phyloP scores from a whole-genome alignment of 2,329 filamentous ascomycete species.

The Ramularia endophylla region DNA sequence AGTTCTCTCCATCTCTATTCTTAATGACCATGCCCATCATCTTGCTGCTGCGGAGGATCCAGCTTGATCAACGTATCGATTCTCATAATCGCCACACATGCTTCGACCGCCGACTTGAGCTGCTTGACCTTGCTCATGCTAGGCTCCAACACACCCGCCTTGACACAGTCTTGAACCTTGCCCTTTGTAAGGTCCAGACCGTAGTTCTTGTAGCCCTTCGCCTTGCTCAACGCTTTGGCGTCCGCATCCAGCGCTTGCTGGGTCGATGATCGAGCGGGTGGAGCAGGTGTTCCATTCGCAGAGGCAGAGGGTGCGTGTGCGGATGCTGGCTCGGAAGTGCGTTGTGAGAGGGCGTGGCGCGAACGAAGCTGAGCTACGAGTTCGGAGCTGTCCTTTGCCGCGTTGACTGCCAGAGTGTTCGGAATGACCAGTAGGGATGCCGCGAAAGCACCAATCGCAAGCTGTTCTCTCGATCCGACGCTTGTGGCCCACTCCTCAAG shows the following conservation, averaged over 20 bases:
- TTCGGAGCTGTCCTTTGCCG: conserved; percentile 92
- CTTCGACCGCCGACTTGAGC: conserved; percentile 96
- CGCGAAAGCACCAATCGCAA: conserved; percentile 96
- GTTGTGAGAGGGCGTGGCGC: conserved; percentile 88
- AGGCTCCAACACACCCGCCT: conserved; percentile 91
- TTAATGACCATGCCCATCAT: conserved; percentile 47
- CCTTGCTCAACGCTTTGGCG: conserved; percentile 82
- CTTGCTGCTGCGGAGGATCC: conserved; percentile 82
- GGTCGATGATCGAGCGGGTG: conserved; percentile 19
- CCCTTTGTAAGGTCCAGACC: conserved; percentile 85
- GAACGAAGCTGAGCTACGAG: conserved; percentile 93
- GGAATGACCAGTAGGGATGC: conserved; percentile 90
- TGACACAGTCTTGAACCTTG: conserved; percentile 87
- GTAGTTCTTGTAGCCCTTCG: conserved; percentile 99
- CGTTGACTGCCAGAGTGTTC: conserved; percentile 94
- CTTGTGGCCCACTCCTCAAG: conserved; percentile 98
- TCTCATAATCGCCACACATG: conserved; percentile 97
- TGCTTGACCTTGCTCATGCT: conserved; percentile 98
- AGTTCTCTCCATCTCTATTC: not conserved
- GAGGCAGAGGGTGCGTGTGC: conserved; percentile 21
- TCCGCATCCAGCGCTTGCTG: conserved; percentile 48
- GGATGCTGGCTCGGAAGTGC: conserved; percentile 71
- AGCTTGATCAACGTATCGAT: conserved; percentile 99
- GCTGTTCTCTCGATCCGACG: conserved; percentile 90
- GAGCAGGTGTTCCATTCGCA: conserved; percentile 14